Evolutionary conservation across 148 eudicot species (phyloP).

Genomic region (Salicornia ramosissima): DNA sequence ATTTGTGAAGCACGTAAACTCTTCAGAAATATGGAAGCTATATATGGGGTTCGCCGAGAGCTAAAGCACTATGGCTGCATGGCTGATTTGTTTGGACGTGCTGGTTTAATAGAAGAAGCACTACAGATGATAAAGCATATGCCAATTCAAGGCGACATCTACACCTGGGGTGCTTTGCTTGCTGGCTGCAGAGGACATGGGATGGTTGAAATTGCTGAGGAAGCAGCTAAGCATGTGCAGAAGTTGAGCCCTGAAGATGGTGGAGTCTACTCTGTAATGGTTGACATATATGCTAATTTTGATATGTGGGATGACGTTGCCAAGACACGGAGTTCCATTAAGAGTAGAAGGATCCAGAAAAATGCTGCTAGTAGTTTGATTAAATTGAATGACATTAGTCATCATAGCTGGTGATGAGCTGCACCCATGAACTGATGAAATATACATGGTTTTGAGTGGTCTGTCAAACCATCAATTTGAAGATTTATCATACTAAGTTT

Average conservation of each 20-base stretch:
- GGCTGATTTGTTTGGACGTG: slow-evolving; percentile 79
- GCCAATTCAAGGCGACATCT: slow-evolving; percentile 70
- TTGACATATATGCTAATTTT: slow-evolving; percentile 60
- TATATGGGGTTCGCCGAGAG: slow-evolving; percentile 55
- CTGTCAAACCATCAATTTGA: slow-evolving; percentile 47
- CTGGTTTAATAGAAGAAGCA: slow-evolving; percentile 68
- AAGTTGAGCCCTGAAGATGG: slow-evolving; percentile 66
- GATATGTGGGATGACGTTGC: slow-evolving; percentile 67
- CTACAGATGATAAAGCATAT: slow-evolving; percentile 57
- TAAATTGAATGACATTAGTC: slow-evolving; percentile 45
- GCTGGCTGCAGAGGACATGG: slow-evolving; percentile 75
- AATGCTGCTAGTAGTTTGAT: slow-evolving; percentile 73
- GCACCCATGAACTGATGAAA: slow-evolving; percentile 53
- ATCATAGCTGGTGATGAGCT: slow-evolving; percentile 59
- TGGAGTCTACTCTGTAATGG: slow-evolving; percentile 73
- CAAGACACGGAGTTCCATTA: slow-evolving; percentile 52
- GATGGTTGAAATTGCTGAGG: slow-evolving; percentile 57
- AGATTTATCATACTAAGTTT: slow-evolving; percentile 18
- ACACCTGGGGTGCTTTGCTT: slow-evolving; percentile 79
- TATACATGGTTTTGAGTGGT: slow-evolving; percentile 38
- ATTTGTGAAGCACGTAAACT: slow-evolving; percentile 48
- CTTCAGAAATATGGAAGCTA: slow-evolving; percentile 49
- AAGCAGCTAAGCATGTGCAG: slow-evolving; percentile 54
- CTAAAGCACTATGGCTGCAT: slow-evolving; percentile 82
- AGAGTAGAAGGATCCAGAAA: slow-evolving; percentile 45